Conservation (phyloP, 2,329 filamentous ascomycete species). For the Xylaria sp. region DNA sequence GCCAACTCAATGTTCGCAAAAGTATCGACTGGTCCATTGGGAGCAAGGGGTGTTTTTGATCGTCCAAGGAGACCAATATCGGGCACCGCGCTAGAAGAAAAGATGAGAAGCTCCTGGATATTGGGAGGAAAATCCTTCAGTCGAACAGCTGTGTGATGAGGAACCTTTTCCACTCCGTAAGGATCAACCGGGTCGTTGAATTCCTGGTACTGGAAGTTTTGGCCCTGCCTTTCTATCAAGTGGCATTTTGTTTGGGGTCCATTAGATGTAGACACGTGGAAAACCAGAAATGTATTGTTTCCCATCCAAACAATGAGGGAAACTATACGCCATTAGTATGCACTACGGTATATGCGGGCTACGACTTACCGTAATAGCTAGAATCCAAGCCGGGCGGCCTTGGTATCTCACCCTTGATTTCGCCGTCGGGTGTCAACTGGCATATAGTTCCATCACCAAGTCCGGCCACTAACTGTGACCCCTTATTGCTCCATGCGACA, state of each 20-base stretch:
- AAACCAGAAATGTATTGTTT: constrained; percentile 80
- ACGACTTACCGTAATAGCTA: constrained; percentile 68
- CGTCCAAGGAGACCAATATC: constrained; percentile 81
- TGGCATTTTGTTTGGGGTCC: constrained; percentile 75
- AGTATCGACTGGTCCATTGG: constrained; percentile 64
- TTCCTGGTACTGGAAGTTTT: constrained; percentile 73
- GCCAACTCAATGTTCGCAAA: constrained; percentile 76
- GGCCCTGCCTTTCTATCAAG: constrained; percentile 72
- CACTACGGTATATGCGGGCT: constrained; percentile 4
- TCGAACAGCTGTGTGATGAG: constrained; percentile 79
- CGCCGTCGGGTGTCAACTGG: constrained; percentile 84
- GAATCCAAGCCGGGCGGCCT: constrained; percentile 70
- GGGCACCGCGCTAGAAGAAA: constrained; percentile 79
- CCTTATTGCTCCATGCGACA: constrained; percentile 88
- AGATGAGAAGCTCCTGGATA: constrained; percentile 79
- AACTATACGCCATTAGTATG: constrained; percentile 54
- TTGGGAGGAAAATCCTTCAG: constrained; percentile 81
- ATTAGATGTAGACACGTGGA: constrained; percentile 72
- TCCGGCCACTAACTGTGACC: constrained; percentile 91
- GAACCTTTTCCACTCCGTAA: constrained; percentile 68
- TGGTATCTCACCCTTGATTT: constrained; percentile 78
- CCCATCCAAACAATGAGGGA: constrained; percentile 87
- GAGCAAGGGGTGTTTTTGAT: constrained; percentile 70
- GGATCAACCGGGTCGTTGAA: constrained; percentile 76
- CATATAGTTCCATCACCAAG: constrained; percentile 77